Evolutionary conservation across 2,329 filamentous ascomycete genomes (phyloP), one percentile per base, ranked within the genome.

Genomic region (Erysiphe neolycopersici): DNA sequence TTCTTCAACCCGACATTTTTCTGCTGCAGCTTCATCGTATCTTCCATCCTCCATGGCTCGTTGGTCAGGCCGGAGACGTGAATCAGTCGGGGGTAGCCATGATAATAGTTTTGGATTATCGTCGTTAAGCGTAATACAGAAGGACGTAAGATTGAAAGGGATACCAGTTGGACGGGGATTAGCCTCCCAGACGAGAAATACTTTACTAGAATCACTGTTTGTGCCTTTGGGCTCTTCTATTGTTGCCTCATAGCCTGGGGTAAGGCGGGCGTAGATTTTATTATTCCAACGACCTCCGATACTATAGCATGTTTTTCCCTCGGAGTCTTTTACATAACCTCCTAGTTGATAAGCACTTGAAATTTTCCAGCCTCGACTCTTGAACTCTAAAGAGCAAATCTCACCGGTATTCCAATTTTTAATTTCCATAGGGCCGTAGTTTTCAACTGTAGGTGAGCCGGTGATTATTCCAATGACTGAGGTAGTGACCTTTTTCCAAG

Each of bases 381-480:
- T 95, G 66, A 98, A 98, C 51, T 95, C 84, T 1, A 98, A 64
- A 4, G 76, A 63, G 50, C 81, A 87, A n/a, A 79, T 69, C 59
- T 95, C 89, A 44, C 89, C 87, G 0, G 87, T 98, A 0, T 77
- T 92, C 77, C 80, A 87, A 62, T 98, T 98, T 64, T 84, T 93
- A 59, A 98, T 76, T 58, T 94, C 84, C 82, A 98, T 95, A 0
- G 77, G 68, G 1, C 89, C 89, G 58, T 95, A 95, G 60, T 98
- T 94, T 62, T 98, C 89, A n/a, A 98, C 81, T 0, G 80, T 81
- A 0, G 89, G 89, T 52, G 82, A 93, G 41, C 89, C 89, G 0
- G 87, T 95, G 54, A 98, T 94, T 59, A 98, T 98, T 46, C 89
- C 89, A 47, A 95, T 76, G n/a, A 98, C 89, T 1, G 85, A 91